A percentile compares a stretch with the other conserved stretches of the same genome.
Conservation (phyloP, 129 eudicot species). For the Mikania micrantha region DNA sequence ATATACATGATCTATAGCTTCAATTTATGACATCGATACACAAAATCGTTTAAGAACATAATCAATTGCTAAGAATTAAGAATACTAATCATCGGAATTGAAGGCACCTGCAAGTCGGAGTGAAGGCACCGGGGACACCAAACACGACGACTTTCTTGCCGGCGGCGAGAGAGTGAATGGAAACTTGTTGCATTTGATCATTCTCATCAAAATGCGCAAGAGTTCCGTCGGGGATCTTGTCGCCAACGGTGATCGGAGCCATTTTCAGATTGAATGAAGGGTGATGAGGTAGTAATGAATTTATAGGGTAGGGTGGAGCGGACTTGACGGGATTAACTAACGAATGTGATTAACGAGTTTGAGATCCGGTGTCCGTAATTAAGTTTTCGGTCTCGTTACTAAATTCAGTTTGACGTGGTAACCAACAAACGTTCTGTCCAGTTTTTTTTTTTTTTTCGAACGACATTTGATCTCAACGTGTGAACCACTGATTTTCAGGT, state of each 20-base stretch:
- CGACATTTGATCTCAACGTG: no score
- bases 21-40: background rate
- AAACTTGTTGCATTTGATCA: conserved; percentile 58
- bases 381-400: no score
- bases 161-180: conserved; percentile 87
- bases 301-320: conserved; percentile 13
- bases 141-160: conserved; percentile 82
- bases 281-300: background rate
- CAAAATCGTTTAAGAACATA: background rate
- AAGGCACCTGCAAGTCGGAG: conserved; percentile 82
- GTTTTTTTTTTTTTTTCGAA: no score
- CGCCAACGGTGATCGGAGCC: conserved; percentile 87
- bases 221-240: conserved; percentile 72
- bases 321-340: conserved; percentile 1
- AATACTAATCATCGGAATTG: no score
- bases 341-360: background rate
- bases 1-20: background rate
- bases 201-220: conserved; percentile 52
- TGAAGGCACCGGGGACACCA: conserved; percentile 93
- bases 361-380: no score
- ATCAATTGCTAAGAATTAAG: background rate
- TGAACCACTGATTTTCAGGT: no score
- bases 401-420: background rate
- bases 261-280: conserved; percentile 16
- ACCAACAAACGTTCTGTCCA: background rate